A percentile compares a stretch with the other conserved stretches of the same genome.
Conservation (phyloP, 192 early-diverging fungal genomes). For the Coemansia sp. region DNA sequence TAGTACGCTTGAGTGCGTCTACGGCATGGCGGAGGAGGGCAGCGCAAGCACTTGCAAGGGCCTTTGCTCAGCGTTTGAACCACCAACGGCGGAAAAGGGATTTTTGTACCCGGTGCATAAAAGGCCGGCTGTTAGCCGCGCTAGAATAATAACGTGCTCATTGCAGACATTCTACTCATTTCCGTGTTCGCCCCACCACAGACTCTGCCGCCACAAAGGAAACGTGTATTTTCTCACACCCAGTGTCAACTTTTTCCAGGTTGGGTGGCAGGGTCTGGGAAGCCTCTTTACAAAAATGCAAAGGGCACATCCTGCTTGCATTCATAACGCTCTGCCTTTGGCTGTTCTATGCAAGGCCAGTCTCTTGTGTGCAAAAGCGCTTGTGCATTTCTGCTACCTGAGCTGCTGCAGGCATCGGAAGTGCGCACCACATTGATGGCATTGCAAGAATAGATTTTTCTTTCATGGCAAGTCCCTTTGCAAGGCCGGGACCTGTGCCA, state of each 20-base stretch:
- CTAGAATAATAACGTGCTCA: not conserved
- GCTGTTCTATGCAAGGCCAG: constrained; percentile 3
- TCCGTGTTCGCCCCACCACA: not conserved
- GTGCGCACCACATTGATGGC: not conserved
- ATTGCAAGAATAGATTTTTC: constrained; percentile 2
- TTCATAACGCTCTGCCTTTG: not conserved
- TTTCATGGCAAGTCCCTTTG: not conserved
- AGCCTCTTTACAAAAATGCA: not conserved
- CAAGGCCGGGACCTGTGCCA: not conserved
- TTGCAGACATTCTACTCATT: constrained; percentile 1
- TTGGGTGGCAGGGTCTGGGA: not conserved
- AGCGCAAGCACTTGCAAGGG: not conserved
- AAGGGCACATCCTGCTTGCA: constrained; percentile 1
- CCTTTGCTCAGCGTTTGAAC: not conserved
- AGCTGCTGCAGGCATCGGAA: constrained; percentile 4
- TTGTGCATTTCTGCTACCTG: constrained; percentile 5
- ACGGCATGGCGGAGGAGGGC: not conserved
- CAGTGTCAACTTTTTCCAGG: constrained; percentile 5
- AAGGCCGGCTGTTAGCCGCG: not conserved
- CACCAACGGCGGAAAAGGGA: not conserved
- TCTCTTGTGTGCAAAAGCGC: constrained; percentile 8
- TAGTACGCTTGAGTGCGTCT: not conserved
- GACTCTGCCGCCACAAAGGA: not conserved
- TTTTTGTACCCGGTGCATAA: not conserved
- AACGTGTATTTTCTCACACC: not conserved